Evolutionary conservation across 495 filamentous ascomycete genomes (phyloP), one percentile per base, ranked within the genome.

Genomic region (Penicillium mononematosum): DNA sequence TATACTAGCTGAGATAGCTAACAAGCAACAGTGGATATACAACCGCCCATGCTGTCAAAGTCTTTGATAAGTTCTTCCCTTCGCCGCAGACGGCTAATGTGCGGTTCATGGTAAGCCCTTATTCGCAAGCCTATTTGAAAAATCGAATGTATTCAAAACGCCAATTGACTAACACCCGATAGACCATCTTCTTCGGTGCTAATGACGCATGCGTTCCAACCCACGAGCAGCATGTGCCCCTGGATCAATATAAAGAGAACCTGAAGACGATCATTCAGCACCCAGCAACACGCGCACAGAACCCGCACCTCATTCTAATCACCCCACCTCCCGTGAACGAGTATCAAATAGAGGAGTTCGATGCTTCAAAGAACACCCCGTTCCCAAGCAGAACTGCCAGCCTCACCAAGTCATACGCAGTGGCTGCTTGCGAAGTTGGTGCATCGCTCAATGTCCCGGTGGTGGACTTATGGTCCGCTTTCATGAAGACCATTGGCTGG

Each of bases 141-240:
- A 12, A 5, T 42, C 27, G 34, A 22, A 38, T 34, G 19, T 8
- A 61, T 32, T 64, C 47, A 59, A 56, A 55, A 14, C 7, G 52
- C 51, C 51, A 27, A 25, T 31, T 27, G 16, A 41, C 52, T 51
- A 10, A 45, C 7, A 29, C 34, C 19, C 8, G 14, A 25, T 51
- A 93, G 89, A 78, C 86, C 22, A 75, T 96, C 59, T 91, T 94
- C 63, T 84, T 96, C 56, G 92, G 92, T 17, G 89, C 92, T 63
- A 96, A 96, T 66, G 92, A 96, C 68, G 86, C 92, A 7, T 80
- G 78, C 53, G 62, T 92, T n/a, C 76, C 77, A 19, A 70, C 77
- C 41, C 83, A 77, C 54, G 70, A 73, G 6, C 92, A 96, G 67
- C 82, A 90, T 64, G 81, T 96, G n/a, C 83, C 89, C 3, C 70